Evolutionary conservation across 345 rosid genomes (phyloP).

Genomic region (Populus deltoides): DNA sequence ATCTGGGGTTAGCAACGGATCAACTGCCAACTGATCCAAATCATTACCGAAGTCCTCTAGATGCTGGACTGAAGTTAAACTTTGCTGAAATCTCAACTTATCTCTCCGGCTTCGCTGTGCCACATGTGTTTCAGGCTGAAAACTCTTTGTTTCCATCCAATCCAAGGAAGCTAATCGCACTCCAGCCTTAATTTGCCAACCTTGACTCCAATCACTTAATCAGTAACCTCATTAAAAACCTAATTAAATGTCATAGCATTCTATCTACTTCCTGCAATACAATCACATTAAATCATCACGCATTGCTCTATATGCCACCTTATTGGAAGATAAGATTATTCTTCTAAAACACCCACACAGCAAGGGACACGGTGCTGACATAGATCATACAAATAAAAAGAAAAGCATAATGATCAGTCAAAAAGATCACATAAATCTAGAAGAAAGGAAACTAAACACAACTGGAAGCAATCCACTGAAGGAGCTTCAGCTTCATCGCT

Average conservation of each 20-base stretch:
- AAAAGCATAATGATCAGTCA: neutral
- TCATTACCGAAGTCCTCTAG: slow-evolving; percentile 19
- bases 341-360: neutral
- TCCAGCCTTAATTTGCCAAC: neutral
- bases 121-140: slow-evolving; percentile 40
- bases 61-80: slow-evolving; percentile 13
- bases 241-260: neutral
- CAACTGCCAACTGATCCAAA: slow-evolving; percentile 22
- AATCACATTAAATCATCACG: neutral
- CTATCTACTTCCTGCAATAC: neutral
- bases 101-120: slow-evolving; percentile 59
- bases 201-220: neutral
- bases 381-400: neutral
- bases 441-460: neutral
- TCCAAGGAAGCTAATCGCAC: neutral
- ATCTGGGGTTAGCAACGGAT: slow-evolving; percentile 25
- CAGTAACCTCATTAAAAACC: neutral
- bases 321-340: neutral
- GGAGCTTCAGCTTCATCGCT: neutral
- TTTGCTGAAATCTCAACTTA: slow-evolving; percentile 38
- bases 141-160: slow-evolving; percentile 35
- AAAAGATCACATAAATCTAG: neutral
- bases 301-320: neutral
- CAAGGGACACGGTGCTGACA: neutral
- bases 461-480: neutral